Evolutionary conservation across 352 stramenopile species (phyloP).

Genomic region (Phytophthora chlamydospora): DNA sequence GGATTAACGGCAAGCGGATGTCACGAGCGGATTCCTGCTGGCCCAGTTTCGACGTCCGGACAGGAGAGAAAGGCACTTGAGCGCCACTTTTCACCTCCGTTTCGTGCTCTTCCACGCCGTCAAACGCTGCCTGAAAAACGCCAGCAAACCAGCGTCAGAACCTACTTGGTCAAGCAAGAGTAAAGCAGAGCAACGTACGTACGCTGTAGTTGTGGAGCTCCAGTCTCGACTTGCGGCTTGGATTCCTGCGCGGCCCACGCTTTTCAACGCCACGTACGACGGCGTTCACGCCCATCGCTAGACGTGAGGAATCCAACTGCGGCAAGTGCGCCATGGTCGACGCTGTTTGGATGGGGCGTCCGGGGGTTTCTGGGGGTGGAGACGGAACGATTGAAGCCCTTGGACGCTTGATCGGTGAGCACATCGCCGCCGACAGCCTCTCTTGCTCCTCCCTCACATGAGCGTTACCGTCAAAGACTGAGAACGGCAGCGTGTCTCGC

Average conservation of each 20-base stretch:
- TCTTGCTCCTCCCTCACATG: conserved; percentile 35
- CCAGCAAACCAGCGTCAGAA: not conserved
- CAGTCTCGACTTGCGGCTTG: conserved; percentile 59
- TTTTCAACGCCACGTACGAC: conserved; percentile 64
- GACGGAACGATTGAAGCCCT: conserved; percentile 3
- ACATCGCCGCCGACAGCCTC: conserved; percentile 28
- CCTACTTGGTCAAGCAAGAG: not conserved
- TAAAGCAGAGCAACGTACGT: conserved; percentile 19
- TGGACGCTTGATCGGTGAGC: conserved; percentile 43
- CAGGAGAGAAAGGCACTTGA: conserved; percentile 32
- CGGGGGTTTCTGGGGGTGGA: conserved; percentile 16
- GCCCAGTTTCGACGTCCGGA: conserved; percentile 11
- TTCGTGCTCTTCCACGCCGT: conserved; percentile 4
- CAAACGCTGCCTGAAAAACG: conserved; percentile 24
- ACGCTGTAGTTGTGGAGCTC: conserved; percentile 72
- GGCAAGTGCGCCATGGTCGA: conserved; percentile 44
- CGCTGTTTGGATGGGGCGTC: conserved; percentile 38
- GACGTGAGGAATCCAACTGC: conserved; percentile 54
- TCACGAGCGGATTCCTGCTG: conserved; percentile 12
- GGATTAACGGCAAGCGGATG: conserved; percentile 41
- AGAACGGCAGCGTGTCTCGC: conserved; percentile 37
- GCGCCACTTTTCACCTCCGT: not conserved
- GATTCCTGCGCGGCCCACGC: conserved; percentile 44
- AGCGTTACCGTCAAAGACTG: conserved; percentile 42
- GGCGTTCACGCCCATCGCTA: conserved; percentile 60